Base-by-base conservation (phyloP, 441 rosid genomes). In the Pelargonium australe region DNA sequence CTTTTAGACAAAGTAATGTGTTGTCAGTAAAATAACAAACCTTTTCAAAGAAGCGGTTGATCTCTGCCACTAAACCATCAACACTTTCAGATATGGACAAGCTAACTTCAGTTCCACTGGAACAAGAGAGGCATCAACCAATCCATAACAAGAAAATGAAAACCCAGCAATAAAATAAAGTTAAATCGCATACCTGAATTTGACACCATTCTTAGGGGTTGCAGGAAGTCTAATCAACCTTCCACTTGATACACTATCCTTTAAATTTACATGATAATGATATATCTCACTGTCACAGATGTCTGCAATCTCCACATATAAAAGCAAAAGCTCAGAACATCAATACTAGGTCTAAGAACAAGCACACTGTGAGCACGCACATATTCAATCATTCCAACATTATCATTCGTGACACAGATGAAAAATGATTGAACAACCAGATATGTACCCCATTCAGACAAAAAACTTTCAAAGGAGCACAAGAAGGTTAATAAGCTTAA, bases 91-190 rank as follows among this genome's bases (percentile, higher is more conserved):
- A 78, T 53, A 84, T 70, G 74, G 79, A 80, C 41, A 91, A 69
- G 69, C 74, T 77, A 44, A 84, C 88, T 80, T 91, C 96, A 34
- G 92, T 88, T 20, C 98, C 97, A 67, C 97, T 91, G 81, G 40
- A 80, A 74, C 14, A 66, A 74, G 60, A 41, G 60, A 41, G 66
- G 12, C 16, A 72, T 55, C 9, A 76, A 40, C 25, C 63, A 65
- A 73, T 14, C 16, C 23, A 41, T 69, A 43, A 34, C 28, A 63
- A 31, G 12, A 55, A 62, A 9, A 44, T 7, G n/a, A 23, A 58
- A 63, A 62, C 6, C n/a, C 66, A 40, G 7, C 41, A 72, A 37
- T 11, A 14, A 16, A 25, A 23, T 13, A 40, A 20, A 57, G 75
- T 45, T 41, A 51, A 62, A 66, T 65, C 13, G 20, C 85, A 64